These are phyloP conservation scores for Candida chauliodis DNA, from an alignment of 805 yeast genomes.

Conservation along the genomic window DNA sequence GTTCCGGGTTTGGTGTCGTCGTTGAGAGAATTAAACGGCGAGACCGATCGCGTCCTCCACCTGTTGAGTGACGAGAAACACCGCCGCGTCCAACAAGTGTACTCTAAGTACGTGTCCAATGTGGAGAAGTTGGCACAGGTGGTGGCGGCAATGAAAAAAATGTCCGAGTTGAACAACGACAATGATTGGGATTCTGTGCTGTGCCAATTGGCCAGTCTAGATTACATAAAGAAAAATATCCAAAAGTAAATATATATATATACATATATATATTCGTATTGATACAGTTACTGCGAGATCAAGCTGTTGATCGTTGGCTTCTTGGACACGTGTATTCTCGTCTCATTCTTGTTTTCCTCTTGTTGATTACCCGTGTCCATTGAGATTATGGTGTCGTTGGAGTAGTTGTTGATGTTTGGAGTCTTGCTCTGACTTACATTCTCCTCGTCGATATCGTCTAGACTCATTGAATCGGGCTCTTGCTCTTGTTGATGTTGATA, in stretches of 20 bases:
- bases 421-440: neutral
- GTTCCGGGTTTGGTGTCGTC: neutral
- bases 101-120: neutral
- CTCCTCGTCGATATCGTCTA: conserved; percentile 6
- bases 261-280: neutral
- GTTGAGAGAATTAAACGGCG: neutral
- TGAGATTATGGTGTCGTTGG: neutral
- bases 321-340: conserved; percentile 13
- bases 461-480: conserved; percentile 4
- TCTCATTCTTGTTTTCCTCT: neutral
- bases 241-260: neutral
- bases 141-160: neutral
- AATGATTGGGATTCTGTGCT: neutral
- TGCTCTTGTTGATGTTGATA: neutral
- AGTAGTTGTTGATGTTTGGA: neutral
- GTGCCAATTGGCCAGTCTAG: conserved; percentile 8
- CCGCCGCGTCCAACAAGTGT: neutral
- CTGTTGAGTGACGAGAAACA: neutral
- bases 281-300: conserved; percentile 17
- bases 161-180: neutral
- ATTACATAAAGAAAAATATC: neutral
- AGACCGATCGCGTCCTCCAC: neutral
- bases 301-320: conserved; percentile 31
- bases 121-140: neutral
- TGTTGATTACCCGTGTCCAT: neutral